phyloP scores from a whole-genome alignment of 768 basidiomycete genomes.

The Lactarius pseudohatsudake region DNA sequence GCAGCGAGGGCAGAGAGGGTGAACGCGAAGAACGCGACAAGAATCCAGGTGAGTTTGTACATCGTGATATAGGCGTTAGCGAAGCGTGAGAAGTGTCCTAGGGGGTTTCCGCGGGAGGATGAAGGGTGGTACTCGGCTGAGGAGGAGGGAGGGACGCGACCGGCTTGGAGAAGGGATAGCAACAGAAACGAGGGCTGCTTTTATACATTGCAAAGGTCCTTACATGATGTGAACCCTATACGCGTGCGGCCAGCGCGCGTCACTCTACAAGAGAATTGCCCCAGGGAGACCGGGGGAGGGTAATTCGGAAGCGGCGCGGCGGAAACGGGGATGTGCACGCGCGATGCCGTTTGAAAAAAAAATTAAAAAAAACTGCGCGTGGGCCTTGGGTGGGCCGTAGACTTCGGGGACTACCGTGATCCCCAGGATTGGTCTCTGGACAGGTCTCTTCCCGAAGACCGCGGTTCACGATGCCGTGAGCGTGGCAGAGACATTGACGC shows the following conservation, averaged over 20 bases:
- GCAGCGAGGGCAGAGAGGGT: conserved; percentile 45
- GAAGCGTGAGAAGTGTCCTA: conserved; percentile 1
- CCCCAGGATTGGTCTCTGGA: conserved; percentile 14
- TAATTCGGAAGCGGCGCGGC: conserved; percentile 26
- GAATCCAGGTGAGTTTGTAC: conserved; percentile 38
- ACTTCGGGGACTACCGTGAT: conserved; percentile 17
- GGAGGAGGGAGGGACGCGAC: conserved; percentile 32
- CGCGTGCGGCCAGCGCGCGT: conserved; percentile 21
- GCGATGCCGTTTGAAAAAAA: conserved; percentile 22
- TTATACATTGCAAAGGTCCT: conserved; percentile 23
- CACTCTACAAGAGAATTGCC: conserved; percentile 26
- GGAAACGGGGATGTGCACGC: conserved; percentile 25
- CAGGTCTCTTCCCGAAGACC: conserved; percentile 14
- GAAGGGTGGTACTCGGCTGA: conserved; percentile 25
- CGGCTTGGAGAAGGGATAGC: conserved; percentile 23
- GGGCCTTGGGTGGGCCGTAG: conserved; percentile 4
- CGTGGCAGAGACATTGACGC: conserved; percentile 5
- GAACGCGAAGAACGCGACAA: conserved; percentile 44
- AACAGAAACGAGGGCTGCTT: conserved; percentile 13
- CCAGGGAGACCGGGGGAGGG: conserved; percentile 19
- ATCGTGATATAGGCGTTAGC: conserved; percentile 37
- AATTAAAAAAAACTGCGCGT: neutral
- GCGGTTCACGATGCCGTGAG: conserved; percentile 22
- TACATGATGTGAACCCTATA: conserved; percentile 27
- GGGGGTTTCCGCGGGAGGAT: conserved; percentile 11